A percentile compares a stretch with the other conserved stretches of the same genome.
Conservation (phyloP, 495 filamentous ascomycete genomes). For the Entonaema liquescens region DNA sequence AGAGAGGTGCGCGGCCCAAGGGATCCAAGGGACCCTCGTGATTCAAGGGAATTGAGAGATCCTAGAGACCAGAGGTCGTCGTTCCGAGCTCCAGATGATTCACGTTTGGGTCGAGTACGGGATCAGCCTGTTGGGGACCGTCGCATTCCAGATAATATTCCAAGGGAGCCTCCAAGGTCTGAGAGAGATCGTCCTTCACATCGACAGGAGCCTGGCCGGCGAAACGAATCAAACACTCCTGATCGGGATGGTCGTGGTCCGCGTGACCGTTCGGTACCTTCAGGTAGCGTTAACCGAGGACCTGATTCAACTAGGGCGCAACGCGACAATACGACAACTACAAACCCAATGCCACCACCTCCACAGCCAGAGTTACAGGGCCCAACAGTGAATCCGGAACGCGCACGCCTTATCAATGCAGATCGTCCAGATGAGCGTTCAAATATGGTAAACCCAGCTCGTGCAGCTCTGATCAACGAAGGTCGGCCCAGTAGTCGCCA, state of each 20-base stretch:
- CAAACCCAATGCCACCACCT: constrained; percentile 46
- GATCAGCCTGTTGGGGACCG: constrained; percentile 43
- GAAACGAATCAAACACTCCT: constrained; percentile 46
- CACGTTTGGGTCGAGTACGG: constrained; percentile 44
- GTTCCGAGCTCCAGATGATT: constrained; percentile 45
- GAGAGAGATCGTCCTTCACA: constrained; percentile 46
- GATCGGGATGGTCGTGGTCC: constrained; percentile 51
- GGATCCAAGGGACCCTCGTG: constrained; percentile 49
- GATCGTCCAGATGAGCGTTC: constrained; percentile 49
- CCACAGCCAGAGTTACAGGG: constrained; percentile 50
- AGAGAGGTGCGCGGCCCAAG: constrained; percentile 46
- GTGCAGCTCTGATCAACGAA: constrained; percentile 63
- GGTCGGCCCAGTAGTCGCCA: constrained; percentile 47
- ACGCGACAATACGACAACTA: constrained; percentile 42
- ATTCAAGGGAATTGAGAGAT: constrained; percentile 49
- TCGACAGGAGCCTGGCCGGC: constrained; percentile 47
- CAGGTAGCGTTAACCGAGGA: constrained; percentile 34
- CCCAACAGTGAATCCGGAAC: constrained; percentile 55
- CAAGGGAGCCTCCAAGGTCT: constrained; percentile 41
- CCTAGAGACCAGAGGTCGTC: constrained; percentile 48
- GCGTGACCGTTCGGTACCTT: constrained; percentile 46
- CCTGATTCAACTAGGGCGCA: constrained; percentile 45
- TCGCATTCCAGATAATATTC: constrained; percentile 36
- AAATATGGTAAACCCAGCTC: constrained; percentile 61
- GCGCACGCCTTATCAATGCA: constrained; percentile 50